Base-by-base conservation (phyloP, 2,329 filamentous ascomycete genomes). In the Aspergillus niger region DNA sequence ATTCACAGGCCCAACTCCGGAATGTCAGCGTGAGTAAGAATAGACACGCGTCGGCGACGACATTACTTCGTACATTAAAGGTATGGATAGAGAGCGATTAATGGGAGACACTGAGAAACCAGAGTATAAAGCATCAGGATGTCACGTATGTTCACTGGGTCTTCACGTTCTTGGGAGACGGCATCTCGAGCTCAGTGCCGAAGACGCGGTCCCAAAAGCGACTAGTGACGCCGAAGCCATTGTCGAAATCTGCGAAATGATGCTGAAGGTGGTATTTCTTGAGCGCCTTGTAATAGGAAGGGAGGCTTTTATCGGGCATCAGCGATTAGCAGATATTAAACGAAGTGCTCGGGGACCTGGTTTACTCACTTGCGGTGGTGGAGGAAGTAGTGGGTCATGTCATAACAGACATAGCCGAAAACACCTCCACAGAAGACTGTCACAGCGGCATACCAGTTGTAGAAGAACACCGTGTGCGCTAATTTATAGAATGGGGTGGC, bases 181-280 rank as follows among this genome's bases (percentile, higher is more conserved):
- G 78, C 68, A 67, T 63, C 57, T 83, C 77, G 55, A 99, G 82
- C 79, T 96, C 89, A 1, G 95, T 99, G 67, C 92, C 92, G 74
- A 99, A 99, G 6, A 99, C 80, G 53, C 80, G 81, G 76, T 99
- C 95, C 95, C 95, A 99, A 83, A 99, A 97, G 67, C 89, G 88
- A 82, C 90, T 97, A 32, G 94, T 97, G 55, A 99, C 94, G 59
- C 95, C 95, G 70, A 98, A 99, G 55, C 95, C 95, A 67, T 97
- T 94, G 78, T 99, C 91, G 75, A 96, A 99, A 76, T 99, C 95
- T 63, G 95, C 91, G 78, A 97, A 99, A 80, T 99, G 95, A 76
- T 99, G 95, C 75, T 92, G 88, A 30, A 99, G 88, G 74, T 99
- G 95, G 74, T 97, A 96, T 79, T 97, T 98, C 87, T 99, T 99